A percentile compares a stretch with the other conserved stretches of the same genome.
These are phyloP conservation scores for Trichosanthes truncata DNA, from an alignment of 306 rosid species.

Conservation along the genomic window DNA sequence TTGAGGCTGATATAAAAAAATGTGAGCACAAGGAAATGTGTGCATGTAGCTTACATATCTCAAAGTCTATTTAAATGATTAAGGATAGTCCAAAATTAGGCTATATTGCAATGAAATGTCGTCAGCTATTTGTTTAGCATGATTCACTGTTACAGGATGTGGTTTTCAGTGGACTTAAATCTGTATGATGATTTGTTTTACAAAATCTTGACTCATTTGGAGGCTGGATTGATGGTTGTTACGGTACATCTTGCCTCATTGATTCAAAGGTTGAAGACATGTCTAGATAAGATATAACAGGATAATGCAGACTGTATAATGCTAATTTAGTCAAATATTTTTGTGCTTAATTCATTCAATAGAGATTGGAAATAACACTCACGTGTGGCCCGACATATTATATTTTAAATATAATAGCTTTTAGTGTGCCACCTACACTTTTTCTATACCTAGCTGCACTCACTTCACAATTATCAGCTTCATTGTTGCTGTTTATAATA, in stretches of 20 bases:
- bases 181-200: neutral
- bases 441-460: neutral
- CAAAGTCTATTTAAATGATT: neutral
- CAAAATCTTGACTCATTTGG: slow-evolving; percentile 1
- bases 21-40: neutral
- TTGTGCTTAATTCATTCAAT: neutral
- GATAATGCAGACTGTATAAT: neutral
- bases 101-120: neutral
- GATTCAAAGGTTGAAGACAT: neutral
- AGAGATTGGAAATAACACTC: neutral
- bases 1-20: neutral
- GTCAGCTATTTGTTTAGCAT: neutral
- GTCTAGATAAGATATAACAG: neutral
- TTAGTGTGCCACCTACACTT: neutral
- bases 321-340: neutral
- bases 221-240: neutral
- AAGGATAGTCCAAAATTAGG: neutral
- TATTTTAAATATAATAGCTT: neutral
- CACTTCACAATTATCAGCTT: neutral
- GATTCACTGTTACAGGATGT: neutral
- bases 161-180: neutral
- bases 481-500: neutral
- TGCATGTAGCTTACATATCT: neutral
- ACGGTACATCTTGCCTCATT: neutral
- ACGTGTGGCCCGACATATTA: neutral